Evolutionary conservation across 2,329 filamentous ascomycete genomes (phyloP), one percentile per base, ranked within the genome.

Genomic region (Xylariaceae sp.): DNA sequence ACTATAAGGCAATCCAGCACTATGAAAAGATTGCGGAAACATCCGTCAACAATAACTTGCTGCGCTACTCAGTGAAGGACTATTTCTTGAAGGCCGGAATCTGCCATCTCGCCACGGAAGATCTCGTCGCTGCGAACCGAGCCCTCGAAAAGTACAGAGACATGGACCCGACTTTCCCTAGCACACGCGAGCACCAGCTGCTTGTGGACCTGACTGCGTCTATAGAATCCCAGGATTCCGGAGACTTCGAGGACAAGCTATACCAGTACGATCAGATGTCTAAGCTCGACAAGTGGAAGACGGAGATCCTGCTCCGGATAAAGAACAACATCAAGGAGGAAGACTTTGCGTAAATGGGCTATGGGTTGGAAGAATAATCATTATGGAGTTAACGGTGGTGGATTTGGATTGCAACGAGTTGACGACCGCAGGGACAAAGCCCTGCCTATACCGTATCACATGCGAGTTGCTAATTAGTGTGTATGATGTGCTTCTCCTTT

Each of bases 281-380:
- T 10, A 94, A 94, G 80, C 78, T 97, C 70, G 92, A 97, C 73
- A 94, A 93, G 79, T 97, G 93, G 93, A 96, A 97, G 88, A 96
- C 90, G 54, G 90, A 88, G 37, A 78, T 96, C 59, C 75, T 96
- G 64, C 77, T 96, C 70, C 84, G 86, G 67, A 82, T 97, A 70
- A 97, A 97, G 86, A 87, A 87, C 69, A 81, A 81, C 56, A 95
- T 96, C 68, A 88, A 93, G 76, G 70, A 68, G 37, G 71, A 73
- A 56, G 71, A 73, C 61, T 73, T 72, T 60, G 70, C 71, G 48
- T 73, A 64, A 64, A 60, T 42, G 13, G 37, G 53, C 42, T 13
- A n/a, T 11, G 35, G 54, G 51, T 49, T 18, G 48, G 23, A 61
- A 57, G 48, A 53, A 34, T 51, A 55, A 60, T 64, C 49, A 52